phyloP scores from a whole-genome alignment of 2,329 filamentous ascomycete genomes.

The Colletotrichum tropicale region DNA sequence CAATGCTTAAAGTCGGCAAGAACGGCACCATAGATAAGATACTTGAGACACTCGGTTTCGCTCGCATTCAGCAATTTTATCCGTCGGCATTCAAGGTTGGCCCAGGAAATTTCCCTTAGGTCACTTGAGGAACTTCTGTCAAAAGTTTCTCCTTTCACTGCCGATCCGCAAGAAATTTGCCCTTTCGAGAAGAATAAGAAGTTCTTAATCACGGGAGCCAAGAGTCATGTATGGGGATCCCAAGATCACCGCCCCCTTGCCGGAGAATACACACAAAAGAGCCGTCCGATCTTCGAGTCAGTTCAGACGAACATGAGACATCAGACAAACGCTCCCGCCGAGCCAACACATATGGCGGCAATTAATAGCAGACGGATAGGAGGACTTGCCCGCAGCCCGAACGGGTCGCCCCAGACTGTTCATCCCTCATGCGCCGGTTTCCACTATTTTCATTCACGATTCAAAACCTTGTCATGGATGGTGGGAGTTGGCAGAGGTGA shows the following conservation, averaged over 20 bases:
- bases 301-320: not conserved
- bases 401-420: not conserved
- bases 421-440: not conserved
- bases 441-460: not conserved
- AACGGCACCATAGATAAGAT: not conserved
- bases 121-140: not conserved
- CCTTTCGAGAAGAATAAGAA: not conserved
- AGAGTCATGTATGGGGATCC: not conserved
- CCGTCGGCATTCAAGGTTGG: not conserved
- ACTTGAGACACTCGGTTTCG: not conserved
- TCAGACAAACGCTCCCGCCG: not conserved
- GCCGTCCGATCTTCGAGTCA: slow-evolving; percentile 13
- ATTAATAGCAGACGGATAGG: not conserved
- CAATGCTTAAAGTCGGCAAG: not conserved
- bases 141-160: not conserved
- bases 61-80: not conserved
- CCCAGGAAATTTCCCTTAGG: not conserved
- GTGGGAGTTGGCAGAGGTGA: not conserved
- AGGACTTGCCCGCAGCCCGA: not conserved
- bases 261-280: not conserved
- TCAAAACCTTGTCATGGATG: slow-evolving; percentile 12
- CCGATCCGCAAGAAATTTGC: not conserved
- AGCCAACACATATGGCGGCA: not conserved
- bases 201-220: not conserved
- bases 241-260: not conserved